Evolutionary conservation across 1,284 basidiomycete species (phyloP), one percentile per base, ranked within the genome.

Genomic region (Papiliotrema nemorosa): DNA sequence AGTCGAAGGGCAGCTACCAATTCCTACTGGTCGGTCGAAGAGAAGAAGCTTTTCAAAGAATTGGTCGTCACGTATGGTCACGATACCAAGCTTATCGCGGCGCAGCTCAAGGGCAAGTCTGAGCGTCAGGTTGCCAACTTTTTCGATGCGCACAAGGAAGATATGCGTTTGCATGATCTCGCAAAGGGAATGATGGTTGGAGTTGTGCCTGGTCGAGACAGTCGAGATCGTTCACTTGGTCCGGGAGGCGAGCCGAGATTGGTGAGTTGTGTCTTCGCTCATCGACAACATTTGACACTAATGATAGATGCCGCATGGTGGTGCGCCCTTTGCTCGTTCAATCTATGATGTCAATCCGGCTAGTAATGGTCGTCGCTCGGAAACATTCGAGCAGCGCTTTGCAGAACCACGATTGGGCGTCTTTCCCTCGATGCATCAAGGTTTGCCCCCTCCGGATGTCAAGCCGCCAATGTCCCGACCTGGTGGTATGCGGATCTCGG

Each of bases 31-130:
- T 79, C 79, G 0, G 76, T 77, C 10, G 74, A 77, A 16, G 78
- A 81, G 65, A 74, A 77, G 52, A 70, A 69, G 57, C 67, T 75
- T 58, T 87, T 91, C 69, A 67, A 86, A 48, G 75, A 79, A 29
- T 78, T 89, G 27, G 77, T 90, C 14, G 75, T 77, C 14, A 77
- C 83, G 55, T 79, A 88, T 66, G 88, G 88, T 35, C 82, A 83
- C 58, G 82, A 90, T 63, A 87, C 87, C 71, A 82, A 84, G 56
- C 79, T 81, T 16, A 86, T 92, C 42, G 83, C 88, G 1, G 79
- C 83, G 3, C 80, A 81, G 6, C 80, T 92, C 75, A 82, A 82
- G 7, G 84, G 82, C 65, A 91, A 91, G 83, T 88, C 86, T 9
- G 82, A 83, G 3, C 78, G 83, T 7, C 88, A 91, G 78, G 86